Percentiles rank a stretch among this genome's conserved stretches.
These are phyloP conservation scores for Hypoxylon sp. DNA, from an alignment of 2,329 filamentous ascomycete genomes.

Conservation along the genomic window DNA sequence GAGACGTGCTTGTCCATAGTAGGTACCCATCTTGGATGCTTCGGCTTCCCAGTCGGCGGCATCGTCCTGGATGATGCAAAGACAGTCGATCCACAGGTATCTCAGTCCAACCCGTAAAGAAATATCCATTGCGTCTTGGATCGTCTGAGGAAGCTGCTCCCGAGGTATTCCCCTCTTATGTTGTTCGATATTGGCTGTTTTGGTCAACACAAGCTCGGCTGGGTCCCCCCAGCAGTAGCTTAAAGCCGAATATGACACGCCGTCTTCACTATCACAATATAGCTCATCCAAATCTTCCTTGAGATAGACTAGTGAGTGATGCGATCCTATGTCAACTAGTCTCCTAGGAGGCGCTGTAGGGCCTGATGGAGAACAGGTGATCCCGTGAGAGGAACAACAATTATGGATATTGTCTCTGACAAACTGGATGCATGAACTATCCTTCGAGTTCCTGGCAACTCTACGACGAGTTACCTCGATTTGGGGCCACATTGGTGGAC, in stretches of 20 bases:
- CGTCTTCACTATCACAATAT: not conserved
- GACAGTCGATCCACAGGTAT: not conserved
- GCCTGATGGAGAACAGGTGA: not conserved
- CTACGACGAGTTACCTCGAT: not conserved
- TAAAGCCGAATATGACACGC: not conserved
- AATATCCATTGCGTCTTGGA: not conserved
- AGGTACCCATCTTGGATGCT: not conserved
- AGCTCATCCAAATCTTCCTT: not conserved
- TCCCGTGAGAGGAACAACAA: not conserved
- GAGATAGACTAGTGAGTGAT: not conserved
- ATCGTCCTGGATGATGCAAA: slow-evolving; percentile 2
- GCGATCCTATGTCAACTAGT: not conserved
- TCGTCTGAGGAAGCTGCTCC: not conserved
- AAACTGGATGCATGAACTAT: not conserved
- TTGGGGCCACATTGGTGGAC: not conserved
- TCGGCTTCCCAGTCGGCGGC: not conserved
- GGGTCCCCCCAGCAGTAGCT: not conserved
- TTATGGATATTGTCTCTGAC: not conserved
- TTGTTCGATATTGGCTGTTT: not conserved
- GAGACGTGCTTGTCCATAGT: not conserved
- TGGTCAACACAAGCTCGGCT: not conserved
- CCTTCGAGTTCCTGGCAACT: not conserved
- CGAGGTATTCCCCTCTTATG: not conserved
- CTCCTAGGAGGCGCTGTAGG: not conserved
- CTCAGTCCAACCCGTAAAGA: not conserved